A percentile compares a stretch with the other conserved stretches of the same genome.
Conservation (phyloP, 306 rosid genomes). For the Fragaria nilgerrensis region DNA sequence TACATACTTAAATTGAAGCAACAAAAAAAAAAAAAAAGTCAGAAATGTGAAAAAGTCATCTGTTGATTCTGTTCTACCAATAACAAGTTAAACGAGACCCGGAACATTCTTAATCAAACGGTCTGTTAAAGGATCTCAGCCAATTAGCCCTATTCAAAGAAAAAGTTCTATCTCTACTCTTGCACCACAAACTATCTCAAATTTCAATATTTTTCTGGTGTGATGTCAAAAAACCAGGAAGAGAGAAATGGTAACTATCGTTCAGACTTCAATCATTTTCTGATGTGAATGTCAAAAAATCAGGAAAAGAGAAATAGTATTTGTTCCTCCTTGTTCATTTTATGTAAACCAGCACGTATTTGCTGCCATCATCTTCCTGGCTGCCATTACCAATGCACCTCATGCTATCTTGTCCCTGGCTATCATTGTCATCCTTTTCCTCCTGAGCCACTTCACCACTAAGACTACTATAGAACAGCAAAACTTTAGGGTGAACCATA, state of each 20-base stretch:
- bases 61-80: too few species aligned
- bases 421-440: conserved; percentile 12
- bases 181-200: not conserved
- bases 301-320: not conserved
- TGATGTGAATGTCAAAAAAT: not conserved
- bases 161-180: not conserved
- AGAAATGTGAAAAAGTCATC: not conserved
- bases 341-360: not conserved
- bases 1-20: not conserved
- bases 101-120: not conserved
- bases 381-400: not conserved
- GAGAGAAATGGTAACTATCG: not conserved
- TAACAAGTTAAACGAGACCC: not conserved
- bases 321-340: not conserved
- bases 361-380: not conserved
- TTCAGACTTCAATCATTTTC: not conserved
- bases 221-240: not conserved
- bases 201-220: not conserved
- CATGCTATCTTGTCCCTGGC: conserved; percentile 11
- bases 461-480: conserved; percentile 32
- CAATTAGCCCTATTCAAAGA: not conserved
- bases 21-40: not conserved
- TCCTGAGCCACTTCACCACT: conserved; percentile 11
- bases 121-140: not conserved
- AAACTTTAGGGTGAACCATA: conserved; percentile 41